A percentile compares a stretch with the other conserved stretches of the same genome.
These are phyloP conservation scores for Protea cynaroides DNA, from an alignment of 164 flowering plant genomes.

Conservation along the genomic window DNA sequence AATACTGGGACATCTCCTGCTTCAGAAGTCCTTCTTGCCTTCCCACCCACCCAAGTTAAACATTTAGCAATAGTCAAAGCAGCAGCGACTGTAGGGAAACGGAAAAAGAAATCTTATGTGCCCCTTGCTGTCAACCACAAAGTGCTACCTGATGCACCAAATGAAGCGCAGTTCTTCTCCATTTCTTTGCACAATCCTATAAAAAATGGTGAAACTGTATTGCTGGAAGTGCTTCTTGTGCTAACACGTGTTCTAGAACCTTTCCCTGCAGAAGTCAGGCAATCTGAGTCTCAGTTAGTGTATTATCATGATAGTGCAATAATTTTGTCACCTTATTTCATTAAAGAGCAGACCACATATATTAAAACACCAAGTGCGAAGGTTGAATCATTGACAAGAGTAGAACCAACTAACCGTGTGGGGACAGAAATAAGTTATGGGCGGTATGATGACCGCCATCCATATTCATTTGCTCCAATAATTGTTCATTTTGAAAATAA, in stretches of 20 bases:
- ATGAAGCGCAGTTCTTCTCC: conserved; percentile 57
- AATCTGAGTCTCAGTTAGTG: conserved; percentile 87
- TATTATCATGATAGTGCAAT: conserved; percentile 84
- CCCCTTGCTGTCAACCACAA: conserved; percentile 67
- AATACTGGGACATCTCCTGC: conserved; percentile 58
- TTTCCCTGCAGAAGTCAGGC: conserved; percentile 90
- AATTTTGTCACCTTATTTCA: conserved; percentile 73
- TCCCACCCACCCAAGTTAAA: conserved; percentile 66
- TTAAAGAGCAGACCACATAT: conserved; percentile 71
- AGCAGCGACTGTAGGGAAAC: conserved; percentile 49
- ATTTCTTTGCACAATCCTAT: conserved; percentile 54
- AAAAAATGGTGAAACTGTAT: conserved; percentile 44
- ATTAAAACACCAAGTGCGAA: conserved; percentile 66
- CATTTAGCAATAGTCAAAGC: conserved; percentile 67
- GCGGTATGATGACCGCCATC: conserved; percentile 48
- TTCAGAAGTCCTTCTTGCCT: conserved; percentile 75
- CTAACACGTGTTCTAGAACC: conserved; percentile 81
- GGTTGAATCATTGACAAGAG: conserved; percentile 77
- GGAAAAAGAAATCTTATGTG: conserved; percentile 59
- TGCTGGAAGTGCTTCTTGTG: conserved; percentile 60
- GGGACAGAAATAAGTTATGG: conserved; percentile 80
- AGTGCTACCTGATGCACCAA: conserved; percentile 55
- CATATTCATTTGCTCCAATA: conserved; percentile 75
- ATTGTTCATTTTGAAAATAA: conserved; percentile 90
- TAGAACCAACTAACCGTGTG: conserved; percentile 60